Evolutionary conservation across 805 yeast species (phyloP).

Genomic region (Debaryomyces hansenii): DNA sequence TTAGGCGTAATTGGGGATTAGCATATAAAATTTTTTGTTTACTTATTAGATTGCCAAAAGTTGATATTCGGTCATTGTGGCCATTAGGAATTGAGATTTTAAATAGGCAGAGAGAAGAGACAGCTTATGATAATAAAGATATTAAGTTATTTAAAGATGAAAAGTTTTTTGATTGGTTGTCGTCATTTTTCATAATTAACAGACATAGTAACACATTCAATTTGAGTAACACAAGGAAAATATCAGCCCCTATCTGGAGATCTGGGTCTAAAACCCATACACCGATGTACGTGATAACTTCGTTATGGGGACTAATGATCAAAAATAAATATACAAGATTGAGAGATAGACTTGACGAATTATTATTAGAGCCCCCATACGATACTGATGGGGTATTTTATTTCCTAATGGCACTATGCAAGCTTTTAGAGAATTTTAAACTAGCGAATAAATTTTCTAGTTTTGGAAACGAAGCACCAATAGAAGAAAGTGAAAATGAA

Average conservation of each 20-base stretch:
- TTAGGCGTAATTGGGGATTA: slow-evolving; percentile 51
- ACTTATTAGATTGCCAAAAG: slow-evolving; percentile 46
- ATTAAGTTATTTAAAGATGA: slow-evolving; percentile 20
- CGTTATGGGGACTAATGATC: slow-evolving; percentile 43
- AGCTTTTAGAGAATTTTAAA: slow-evolving; percentile 21
- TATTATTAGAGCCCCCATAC: slow-evolving; percentile 44
- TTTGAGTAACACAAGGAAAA: slow-evolving; percentile 3
- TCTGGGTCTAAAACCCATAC: slow-evolving; percentile 40
- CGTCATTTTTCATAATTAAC: slow-evolving; percentile 23
- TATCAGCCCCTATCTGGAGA: slow-evolving; percentile 38
- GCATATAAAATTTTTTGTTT: slow-evolving; percentile 56
- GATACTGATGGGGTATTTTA: slow-evolving; percentile 40
- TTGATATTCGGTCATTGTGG: slow-evolving; percentile 63
- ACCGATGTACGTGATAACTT: slow-evolving; percentile 40
- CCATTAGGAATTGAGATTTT: slow-evolving; percentile 61
- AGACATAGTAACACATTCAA: slow-evolving; percentile 8
- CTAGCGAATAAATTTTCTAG: slow-evolving; percentile 11
- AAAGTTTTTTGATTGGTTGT: slow-evolving; percentile 37
- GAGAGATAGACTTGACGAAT: slow-evolving; percentile 33
- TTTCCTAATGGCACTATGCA: slow-evolving; percentile 34
- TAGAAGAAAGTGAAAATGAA: slow-evolving; percentile 5
- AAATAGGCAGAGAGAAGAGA: slow-evolving; percentile 9
- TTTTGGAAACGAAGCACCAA: not conserved
- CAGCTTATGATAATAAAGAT: not conserved
- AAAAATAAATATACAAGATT: slow-evolving; percentile 35